phyloP scores from a whole-genome alignment of 148 eudicot species.

The Rhododendron henanense region DNA sequence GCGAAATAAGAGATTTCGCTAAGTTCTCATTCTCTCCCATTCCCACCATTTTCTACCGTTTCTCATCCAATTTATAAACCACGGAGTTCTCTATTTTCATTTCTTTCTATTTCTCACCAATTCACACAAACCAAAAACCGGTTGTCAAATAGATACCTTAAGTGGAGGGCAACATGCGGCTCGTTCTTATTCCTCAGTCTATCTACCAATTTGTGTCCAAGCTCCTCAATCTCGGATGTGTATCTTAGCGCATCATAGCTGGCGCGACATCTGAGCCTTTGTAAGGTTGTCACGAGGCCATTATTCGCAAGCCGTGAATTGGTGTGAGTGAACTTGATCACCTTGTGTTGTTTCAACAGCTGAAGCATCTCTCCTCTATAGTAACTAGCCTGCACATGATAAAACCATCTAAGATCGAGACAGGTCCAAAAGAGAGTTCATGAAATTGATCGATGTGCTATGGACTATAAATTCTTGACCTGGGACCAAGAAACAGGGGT shows the following conservation, averaged over 20 bases:
- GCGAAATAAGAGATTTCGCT: too few relatives aligned
- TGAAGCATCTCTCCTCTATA: constrained; percentile 38
- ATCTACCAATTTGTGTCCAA: constrained; percentile 38
- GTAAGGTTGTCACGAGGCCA: constrained; percentile 43
- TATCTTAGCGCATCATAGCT: constrained; percentile 53
- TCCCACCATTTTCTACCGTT: not conserved
- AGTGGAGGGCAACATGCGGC: constrained; percentile 63
- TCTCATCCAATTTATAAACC: not conserved
- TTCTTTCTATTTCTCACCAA: not conserved
- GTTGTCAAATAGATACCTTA: constrained; percentile 36
- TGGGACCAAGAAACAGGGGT: constrained; percentile 76
- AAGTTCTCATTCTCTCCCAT: not conserved
- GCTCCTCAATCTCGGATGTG: constrained; percentile 46
- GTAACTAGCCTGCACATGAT: constrained; percentile 44
- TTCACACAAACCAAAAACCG: not conserved
- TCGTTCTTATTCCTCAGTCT: constrained; percentile 31
- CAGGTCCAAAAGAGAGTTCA: not conserved
- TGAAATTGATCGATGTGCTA: not conserved
- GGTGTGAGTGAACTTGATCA: constrained; percentile 47
- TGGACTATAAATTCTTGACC: constrained; percentile 20
- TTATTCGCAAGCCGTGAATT: constrained; percentile 72
- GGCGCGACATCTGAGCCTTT: constrained; percentile 63
- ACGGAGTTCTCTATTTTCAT: not conserved
- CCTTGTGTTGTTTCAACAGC: constrained; percentile 42
- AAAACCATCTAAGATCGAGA: not conserved